These are phyloP conservation scores for Gautieria morchelliformis DNA, from an alignment of 768 basidiomycete species.

Conservation along the genomic window DNA sequence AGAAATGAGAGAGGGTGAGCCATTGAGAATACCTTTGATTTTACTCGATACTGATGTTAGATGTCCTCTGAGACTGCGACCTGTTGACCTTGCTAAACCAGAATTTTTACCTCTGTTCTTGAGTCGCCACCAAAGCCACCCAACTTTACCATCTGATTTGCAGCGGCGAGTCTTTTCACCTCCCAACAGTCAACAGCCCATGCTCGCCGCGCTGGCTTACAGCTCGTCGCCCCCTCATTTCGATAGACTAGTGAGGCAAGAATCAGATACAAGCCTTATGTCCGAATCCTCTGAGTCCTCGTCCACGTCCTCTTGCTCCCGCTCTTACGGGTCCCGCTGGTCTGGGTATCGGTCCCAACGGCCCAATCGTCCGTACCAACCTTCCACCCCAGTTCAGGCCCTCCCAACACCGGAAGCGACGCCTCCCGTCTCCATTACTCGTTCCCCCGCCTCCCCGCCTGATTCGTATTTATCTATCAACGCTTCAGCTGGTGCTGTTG, in stretches of 20 bases:
- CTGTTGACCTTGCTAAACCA: slow-evolving; percentile 57
- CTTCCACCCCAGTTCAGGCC: neutral
- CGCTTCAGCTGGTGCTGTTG: neutral
- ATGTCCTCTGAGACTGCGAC: slow-evolving; percentile 39
- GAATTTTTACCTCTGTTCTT: slow-evolving; percentile 49
- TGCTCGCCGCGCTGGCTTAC: neutral
- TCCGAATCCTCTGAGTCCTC: slow-evolving; percentile 5
- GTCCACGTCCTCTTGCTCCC: slow-evolving; percentile 2
- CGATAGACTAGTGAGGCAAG: slow-evolving; percentile 2
- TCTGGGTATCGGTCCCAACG: neutral
- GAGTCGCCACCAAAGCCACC: neutral
- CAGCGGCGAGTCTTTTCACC: slow-evolving; percentile 38
- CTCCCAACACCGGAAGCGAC: neutral
- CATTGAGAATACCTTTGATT: neutral
- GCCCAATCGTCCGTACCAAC: neutral
- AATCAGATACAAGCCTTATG: slow-evolving; percentile 1
- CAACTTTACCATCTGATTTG: slow-evolving; percentile 23
- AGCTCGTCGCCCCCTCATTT: slow-evolving; percentile 7
- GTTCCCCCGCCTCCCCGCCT: neutral
- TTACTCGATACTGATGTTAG: neutral
- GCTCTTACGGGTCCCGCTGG: neutral
- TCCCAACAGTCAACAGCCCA: slow-evolving; percentile 23
- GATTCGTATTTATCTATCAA: neutral
- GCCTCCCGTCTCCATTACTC: neutral
- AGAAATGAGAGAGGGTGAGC: slow-evolving; percentile 66